Base-by-base conservation (phyloP, 768 basidiomycete genomes). In the Rhizopogon salebrosus region DNA sequence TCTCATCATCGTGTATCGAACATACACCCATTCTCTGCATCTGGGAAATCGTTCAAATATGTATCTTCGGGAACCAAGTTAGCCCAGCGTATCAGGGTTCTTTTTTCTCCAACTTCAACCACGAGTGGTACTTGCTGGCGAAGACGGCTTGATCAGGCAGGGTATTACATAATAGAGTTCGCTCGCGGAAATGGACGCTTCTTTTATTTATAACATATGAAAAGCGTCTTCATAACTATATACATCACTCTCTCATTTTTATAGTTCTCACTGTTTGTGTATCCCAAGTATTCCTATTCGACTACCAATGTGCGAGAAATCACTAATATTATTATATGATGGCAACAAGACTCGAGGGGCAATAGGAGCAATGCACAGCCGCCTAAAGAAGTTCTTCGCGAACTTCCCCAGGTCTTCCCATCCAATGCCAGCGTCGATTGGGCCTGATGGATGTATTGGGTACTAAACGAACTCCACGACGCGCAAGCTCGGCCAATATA, bases 371-470 rank as follows among this genome's bases (percentile, higher is more conserved):
- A n/a, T n/a, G n/a, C n/a, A n/a, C n/a, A n/a, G n/a, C n/a, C n/a
- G n/a, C 31, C 31, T 34, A 13, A 0, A 70, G 51, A 48, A 58
- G 57, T 20, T 65, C 57, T 62, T 87, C 83, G 58, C 87, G 69
- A 53, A 91, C 72, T 67, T 82, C 75, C 9, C 89, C 89, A 36
- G 73, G 70, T 61, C 77, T 82, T 61, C 89, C 90, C 92, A 94
- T 93, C 92, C 92, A 93, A 13, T 71, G 71, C 91, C 89, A 94
- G 49, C 85, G 78, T 45, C 80, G 75, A 56, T 78, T 75, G 36
- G 82, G 79, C 62, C 80, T 74, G 59, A 92, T 80, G n/a, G 72
- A 57, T 7, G 82, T 83, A 62, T 95, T 97, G 20, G 92, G 82
- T 55, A 81, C 75, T 56, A 98, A 73, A 53, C 76, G 71, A 29